These are phyloP conservation scores for Trichoderma erinaceum DNA, from an alignment of 495 filamentous ascomycete species.

Conservation along the genomic window DNA sequence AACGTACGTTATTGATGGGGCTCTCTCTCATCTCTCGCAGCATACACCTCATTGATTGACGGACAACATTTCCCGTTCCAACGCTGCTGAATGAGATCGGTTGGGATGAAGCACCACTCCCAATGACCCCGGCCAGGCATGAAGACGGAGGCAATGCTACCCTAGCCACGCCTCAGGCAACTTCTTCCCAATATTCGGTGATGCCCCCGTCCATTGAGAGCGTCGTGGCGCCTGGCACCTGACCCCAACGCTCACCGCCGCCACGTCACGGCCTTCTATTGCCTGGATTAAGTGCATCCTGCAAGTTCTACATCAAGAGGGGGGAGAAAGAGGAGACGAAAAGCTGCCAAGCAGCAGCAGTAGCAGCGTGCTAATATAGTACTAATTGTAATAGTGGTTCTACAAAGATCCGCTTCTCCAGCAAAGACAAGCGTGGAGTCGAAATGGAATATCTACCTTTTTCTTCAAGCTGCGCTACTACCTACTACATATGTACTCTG, in stretches of 20 bases:
- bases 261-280: conserved; percentile 5
- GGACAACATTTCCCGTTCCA: neutral
- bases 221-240: conserved; percentile 2
- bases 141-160: conserved; percentile 12
- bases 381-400: neutral
- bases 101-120: neutral
- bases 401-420: neutral
- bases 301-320: neutral
- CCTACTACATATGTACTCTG: neutral
- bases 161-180: neutral
- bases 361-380: neutral
- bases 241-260: conserved; percentile 9
- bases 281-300: neutral
- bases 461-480: neutral
- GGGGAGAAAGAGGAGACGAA: conserved; percentile 7
- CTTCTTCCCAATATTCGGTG: neutral
- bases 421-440: neutral
- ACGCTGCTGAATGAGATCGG: neutral
- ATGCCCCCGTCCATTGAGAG: neutral
- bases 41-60: neutral
- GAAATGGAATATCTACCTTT: neutral
- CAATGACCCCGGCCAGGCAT: neutral
- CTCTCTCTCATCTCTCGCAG: neutral
- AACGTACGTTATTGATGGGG: neutral
- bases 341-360: neutral